Base-by-base conservation (phyloP, 2,329 filamentous ascomycete genomes). In the Paraphaeosphaeria minitans region DNA sequence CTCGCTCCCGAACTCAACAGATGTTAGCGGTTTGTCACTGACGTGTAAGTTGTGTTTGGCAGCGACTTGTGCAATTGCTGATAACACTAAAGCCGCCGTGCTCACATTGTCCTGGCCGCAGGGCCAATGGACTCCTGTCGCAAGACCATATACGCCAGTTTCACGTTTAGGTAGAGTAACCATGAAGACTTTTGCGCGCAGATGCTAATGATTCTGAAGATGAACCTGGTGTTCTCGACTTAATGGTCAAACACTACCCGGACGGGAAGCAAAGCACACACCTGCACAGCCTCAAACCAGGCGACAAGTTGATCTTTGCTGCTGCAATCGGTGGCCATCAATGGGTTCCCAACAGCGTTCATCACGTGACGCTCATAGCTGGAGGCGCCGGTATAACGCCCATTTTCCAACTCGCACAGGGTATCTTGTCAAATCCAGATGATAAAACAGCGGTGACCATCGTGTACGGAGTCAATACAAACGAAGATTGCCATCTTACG, bases 311-410 rank as follows among this genome's bases (percentile, higher is more conserved):
- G 13, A 82, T 81, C 43, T 86, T 91, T 65, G 79, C 83, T 6
- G 79, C 80, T 0, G 79, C 84, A 4, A 75, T 91, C 4, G 80
- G 79, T 19, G 84, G 81, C 27, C 84, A 84, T 70, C 67, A 75
- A 35, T 89, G 85, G 83, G 79, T 74, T 31, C 75, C 70, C 39
- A 70, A 67, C 29, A 45, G 63, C n/a, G 52, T 96, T 82, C 14
- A 58, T 37, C 67, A 69, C 68, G 3, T 92, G n/a, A 83, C 85
- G 2, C 80, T 91, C 41, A 84, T 92, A 45, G 89, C 89, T 0
- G 89, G 89, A 46, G 89, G 89, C 13, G 88, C 87, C 0, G 89
- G 89, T 19, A 90, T 92, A 63, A 91, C 89, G 0, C 89, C 89
- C 0, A 83, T 89, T 63, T 90, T 85, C 70, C 87, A 89, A 70